Percentiles rank a stretch among this genome's conserved stretches.
phyloP scores from a whole-genome alignment of 1,284 basidiomycete species.

The Termitomyces sp. region DNA sequence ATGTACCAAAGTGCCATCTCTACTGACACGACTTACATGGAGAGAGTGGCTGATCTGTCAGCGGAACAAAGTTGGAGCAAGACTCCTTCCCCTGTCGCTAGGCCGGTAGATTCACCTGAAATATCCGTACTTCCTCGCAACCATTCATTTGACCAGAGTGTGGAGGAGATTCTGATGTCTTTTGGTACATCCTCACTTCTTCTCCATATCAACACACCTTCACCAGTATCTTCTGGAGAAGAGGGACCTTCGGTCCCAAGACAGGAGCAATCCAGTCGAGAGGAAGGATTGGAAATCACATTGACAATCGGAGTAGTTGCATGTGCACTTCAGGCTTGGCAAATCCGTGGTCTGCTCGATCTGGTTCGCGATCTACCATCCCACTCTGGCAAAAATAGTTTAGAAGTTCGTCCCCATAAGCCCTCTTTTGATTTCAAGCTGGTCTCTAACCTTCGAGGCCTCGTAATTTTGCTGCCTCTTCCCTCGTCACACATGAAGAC shows the following conservation, averaged over 20 bases:
- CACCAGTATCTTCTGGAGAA: constrained; percentile 21
- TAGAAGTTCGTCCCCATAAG: constrained; percentile 17
- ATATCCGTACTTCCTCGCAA: not conserved
- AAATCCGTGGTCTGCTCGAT: constrained; percentile 44
- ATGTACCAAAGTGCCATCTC: constrained; percentile 76
- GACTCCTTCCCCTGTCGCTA: constrained; percentile 1
- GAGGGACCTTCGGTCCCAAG: not conserved
- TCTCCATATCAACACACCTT: constrained; percentile 45
- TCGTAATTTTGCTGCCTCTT: constrained; percentile 46
- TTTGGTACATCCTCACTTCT: constrained; percentile 54
- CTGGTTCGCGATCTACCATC: constrained; percentile 34
- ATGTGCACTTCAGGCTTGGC: constrained; percentile 46
- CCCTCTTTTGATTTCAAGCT: constrained; percentile 26
- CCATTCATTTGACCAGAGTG: not conserved
- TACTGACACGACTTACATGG: constrained; percentile 21
- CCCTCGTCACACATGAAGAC: constrained; percentile 11
- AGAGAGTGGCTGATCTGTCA: not conserved
- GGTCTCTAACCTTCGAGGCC: constrained; percentile 38
- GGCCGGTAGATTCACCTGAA: not conserved
- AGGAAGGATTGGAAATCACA: constrained; percentile 28
- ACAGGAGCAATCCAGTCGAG: not conserved
- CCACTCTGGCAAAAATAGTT: constrained; percentile 13
- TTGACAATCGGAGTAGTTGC: constrained; percentile 46
- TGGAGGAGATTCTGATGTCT: constrained; percentile 47
- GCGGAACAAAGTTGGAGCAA: not conserved